Evolutionary conservation across 208 protist genomes (phyloP).

Genomic region (Leishmania tarentolae): DNA sequence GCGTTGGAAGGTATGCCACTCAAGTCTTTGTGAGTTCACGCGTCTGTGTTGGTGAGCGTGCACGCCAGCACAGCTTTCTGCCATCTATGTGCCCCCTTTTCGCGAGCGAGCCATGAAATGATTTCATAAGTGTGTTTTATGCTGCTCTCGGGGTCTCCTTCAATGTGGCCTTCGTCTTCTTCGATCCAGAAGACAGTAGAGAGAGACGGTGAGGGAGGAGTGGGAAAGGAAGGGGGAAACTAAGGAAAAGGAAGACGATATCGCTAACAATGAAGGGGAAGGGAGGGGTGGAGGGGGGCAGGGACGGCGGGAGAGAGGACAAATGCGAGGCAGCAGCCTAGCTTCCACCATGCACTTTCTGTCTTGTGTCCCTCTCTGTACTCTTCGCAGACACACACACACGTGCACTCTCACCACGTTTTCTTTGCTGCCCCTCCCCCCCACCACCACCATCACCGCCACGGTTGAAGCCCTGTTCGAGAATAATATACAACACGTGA

Average conservation of each 20-base stretch:
- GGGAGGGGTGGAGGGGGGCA: too few relatives aligned
- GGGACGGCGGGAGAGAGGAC: not conserved
- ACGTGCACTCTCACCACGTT: not conserved
- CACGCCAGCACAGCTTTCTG: not conserved
- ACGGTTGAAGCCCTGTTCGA: not conserved
- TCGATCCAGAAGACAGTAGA: not conserved
- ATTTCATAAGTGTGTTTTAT: not conserved
- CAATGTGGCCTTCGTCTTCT: not conserved
- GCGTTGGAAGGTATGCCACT: not conserved
- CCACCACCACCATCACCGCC: not conserved
- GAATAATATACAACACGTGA: not conserved
- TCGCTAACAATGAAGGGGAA: not conserved
- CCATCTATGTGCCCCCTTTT: not conserved
- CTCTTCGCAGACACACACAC: not conserved
- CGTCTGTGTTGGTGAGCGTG: not conserved
- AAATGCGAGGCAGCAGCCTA: not conserved
- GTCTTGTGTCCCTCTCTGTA: not conserved
- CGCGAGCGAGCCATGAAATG: not conserved
- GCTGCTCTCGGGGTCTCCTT: not conserved
- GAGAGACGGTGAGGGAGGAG: not conserved
- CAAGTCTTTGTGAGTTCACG: not conserved
- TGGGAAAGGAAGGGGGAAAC: not conserved
- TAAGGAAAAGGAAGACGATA: not conserved
- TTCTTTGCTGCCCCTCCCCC: not conserved
- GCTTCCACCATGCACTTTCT: not conserved